These are phyloP conservation scores for Nymphaea colorata DNA, from an alignment of 164 flowering plant species.

Conservation along the genomic window DNA sequence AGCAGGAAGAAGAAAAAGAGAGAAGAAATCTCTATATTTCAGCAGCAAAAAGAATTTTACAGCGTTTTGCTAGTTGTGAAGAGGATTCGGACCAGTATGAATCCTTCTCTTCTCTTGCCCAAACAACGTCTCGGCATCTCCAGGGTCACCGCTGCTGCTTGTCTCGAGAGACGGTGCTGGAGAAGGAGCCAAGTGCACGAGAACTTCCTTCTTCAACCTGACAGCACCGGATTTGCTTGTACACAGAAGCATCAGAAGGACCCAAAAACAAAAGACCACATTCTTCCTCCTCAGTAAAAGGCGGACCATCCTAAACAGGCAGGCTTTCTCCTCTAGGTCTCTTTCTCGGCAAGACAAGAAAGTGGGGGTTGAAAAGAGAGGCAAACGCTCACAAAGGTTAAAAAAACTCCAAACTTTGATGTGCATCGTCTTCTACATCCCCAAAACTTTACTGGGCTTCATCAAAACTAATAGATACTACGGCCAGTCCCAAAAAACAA, in stretches of 20 bases:
- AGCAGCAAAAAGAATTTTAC: background rate
- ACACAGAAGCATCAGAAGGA: background rate
- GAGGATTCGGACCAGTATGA: slow-evolving; percentile 74
- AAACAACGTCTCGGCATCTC: slow-evolving; percentile 10
- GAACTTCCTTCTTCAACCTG: background rate
- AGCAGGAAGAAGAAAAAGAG: background rate
- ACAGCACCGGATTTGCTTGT: background rate
- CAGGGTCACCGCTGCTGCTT: background rate
- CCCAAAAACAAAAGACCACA: background rate
- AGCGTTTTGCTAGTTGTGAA: slow-evolving; percentile 29
- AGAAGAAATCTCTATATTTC: background rate
- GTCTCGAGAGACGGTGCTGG: slow-evolving; percentile 10
- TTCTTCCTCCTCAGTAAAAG: background rate
- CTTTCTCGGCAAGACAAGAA: background rate
- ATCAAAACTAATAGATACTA: background rate
- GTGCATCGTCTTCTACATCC: background rate
- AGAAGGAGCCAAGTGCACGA: background rate
- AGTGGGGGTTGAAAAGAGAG: background rate
- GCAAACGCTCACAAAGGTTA: background rate
- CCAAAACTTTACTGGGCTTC: background rate
- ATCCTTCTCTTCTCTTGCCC: slow-evolving; percentile 51
- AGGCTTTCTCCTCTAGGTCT: background rate
- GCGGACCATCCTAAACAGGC: background rate
- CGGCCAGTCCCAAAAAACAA: background rate
- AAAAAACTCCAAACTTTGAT: background rate